Percentiles rank a stretch among this genome's conserved stretches.
phyloP scores from a whole-genome alignment of 441 rosid genomes.

The Breynia disticha region DNA sequence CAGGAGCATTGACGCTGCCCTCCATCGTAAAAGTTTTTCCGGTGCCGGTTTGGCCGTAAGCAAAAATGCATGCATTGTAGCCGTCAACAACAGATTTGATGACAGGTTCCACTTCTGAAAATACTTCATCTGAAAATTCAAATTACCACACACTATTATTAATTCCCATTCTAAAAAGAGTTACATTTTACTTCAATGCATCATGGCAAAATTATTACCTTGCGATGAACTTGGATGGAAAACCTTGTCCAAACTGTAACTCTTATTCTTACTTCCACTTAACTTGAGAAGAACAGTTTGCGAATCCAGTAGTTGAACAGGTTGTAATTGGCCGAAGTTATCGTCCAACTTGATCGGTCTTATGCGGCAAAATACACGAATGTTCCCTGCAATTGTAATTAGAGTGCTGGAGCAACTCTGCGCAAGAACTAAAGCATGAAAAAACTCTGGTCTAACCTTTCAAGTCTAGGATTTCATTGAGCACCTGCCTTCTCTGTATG shows the following conservation, averaged over 20 bases:
- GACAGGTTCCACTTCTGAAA: conserved; percentile 67
- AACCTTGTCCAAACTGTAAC: too few relatives aligned
- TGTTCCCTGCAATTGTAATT: not conserved
- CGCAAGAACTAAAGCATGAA: not conserved
- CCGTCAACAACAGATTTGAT: conserved; percentile 73
- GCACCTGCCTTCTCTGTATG: too few relatives aligned
- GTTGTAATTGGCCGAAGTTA: too few relatives aligned
- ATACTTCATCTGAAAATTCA: conserved; percentile 50
- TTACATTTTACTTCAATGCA: not conserved
- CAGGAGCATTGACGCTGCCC: conserved; percentile 54
- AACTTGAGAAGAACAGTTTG: too few relatives aligned
- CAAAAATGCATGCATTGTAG: conserved; percentile 78
- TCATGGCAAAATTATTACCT: conserved; percentile 23
- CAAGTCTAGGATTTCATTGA: too few relatives aligned
- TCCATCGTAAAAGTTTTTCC: conserved; percentile 88
- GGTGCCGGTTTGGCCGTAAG: conserved; percentile 81
- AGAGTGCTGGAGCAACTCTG: not conserved
- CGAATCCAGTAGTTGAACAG: too few relatives aligned
- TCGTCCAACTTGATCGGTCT: too few relatives aligned
- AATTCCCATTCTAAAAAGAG: not conserved
- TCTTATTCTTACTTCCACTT: too few relatives aligned
- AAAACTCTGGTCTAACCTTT: too few relatives aligned
- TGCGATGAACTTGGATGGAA: conserved; percentile 32
- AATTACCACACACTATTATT: not conserved
- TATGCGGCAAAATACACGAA: too few relatives aligned